These are phyloP conservation scores for Theobroma grandiflorum DNA, from an alignment of 441 rosid genomes.

Conservation along the genomic window DNA sequence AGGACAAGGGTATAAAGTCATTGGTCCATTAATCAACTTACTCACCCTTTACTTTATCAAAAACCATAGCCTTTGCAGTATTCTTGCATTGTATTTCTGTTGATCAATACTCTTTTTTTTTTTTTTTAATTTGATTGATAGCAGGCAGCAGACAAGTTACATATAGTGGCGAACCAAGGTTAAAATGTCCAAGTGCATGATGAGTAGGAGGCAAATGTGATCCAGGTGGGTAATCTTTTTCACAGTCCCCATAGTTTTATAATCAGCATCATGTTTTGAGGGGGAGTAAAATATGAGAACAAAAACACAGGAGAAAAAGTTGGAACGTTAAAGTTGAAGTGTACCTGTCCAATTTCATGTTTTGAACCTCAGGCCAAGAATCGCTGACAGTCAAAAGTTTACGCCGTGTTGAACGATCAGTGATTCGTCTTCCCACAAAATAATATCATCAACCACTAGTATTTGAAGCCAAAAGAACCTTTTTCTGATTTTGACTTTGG, in stretches of 20 bases:
- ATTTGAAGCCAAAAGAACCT: background rate
- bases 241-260: background rate
- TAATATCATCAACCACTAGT: slow-evolving; percentile 11
- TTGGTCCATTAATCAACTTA: too few species aligned
- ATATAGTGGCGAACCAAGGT: too few species aligned
- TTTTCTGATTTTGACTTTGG: slow-evolving; percentile 10
- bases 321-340: background rate
- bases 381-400: slow-evolving; percentile 29
- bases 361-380: background rate
- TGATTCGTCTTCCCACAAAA: slow-evolving; percentile 22
- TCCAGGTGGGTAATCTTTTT: background rate
- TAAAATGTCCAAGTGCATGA: background rate
- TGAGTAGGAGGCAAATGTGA: background rate
- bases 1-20: too few species aligned
- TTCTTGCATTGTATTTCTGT: background rate
- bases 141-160: too few species aligned
- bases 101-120: background rate
- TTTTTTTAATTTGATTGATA: too few species aligned
- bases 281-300: background rate
- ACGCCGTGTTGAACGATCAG: slow-evolving; percentile 1
- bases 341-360: background rate
- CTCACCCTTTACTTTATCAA: background rate
- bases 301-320: background rate
- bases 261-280: background rate
- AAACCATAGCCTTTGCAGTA: background rate